Conservation (phyloP, 257 asterid genomes). For the Ilex aquifolium region DNA sequence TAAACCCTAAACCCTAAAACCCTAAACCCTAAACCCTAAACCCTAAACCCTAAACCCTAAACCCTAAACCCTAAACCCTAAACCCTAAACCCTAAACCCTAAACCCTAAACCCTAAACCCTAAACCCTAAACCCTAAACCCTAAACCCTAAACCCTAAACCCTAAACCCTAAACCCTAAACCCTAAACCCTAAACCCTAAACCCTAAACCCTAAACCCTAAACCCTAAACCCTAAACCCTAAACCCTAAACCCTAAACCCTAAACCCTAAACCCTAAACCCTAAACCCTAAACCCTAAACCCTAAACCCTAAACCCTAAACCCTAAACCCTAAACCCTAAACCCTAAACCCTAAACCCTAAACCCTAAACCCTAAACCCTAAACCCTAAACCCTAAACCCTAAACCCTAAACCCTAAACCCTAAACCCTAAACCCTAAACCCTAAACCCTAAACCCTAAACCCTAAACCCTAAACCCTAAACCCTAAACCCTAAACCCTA, state of each 20-base stretch:
- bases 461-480: slow-evolving; percentile 5
- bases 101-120: slow-evolving; percentile 16
- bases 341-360: slow-evolving; percentile 2
- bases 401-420: slow-evolving; percentile 2
- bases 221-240: slow-evolving; percentile 8
- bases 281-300: slow-evolving; percentile 4
- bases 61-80: too few relatives aligned
- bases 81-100: slow-evolving; percentile 16
- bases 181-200: slow-evolving; percentile 7
- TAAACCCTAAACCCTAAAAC: slow-evolving; percentile 10
- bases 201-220: slow-evolving; percentile 5
- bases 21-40: slow-evolving; percentile 15
- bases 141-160: slow-evolving; percentile 10
- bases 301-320: slow-evolving; percentile 6
- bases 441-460: slow-evolving; percentile 6
- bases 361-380: slow-evolving; percentile 7
- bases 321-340: slow-evolving; percentile 7
- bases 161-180: slow-evolving; percentile 7
- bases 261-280: slow-evolving; percentile 5
- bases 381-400: slow-evolving; percentile 4
- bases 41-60: slow-evolving; percentile 15
- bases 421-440: slow-evolving; percentile 4
- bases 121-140: slow-evolving; percentile 12
- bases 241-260: slow-evolving; percentile 7
- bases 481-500: slow-evolving; percentile 7